A percentile compares a stretch with the other conserved stretches of the same genome.
Conservation (phyloP, 108 stramenopile species). For the Discostella stelligeroides region DNA sequence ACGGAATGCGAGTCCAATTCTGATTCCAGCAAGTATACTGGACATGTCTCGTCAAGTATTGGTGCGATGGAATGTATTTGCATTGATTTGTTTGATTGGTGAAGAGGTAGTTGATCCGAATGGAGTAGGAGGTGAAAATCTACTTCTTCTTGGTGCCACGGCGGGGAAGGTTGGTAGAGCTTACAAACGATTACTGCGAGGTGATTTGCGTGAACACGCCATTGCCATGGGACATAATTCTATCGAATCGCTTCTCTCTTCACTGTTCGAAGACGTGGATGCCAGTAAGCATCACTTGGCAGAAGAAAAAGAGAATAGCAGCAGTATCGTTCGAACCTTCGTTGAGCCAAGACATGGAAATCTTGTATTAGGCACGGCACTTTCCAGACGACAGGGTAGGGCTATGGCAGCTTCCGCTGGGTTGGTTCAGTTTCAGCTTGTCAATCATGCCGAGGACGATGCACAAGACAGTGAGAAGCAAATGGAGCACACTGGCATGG, state of each 20-base stretch:
- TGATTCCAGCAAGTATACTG: conserved; percentile 80
- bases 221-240: conserved; percentile 60
- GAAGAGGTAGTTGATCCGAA: conserved; percentile 21
- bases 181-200: conserved; percentile 39
- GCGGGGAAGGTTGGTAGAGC: conserved; percentile 39
- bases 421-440: conserved; percentile 65
- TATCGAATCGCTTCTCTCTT: conserved; percentile 51
- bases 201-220: conserved; percentile 62
- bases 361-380: conserved; percentile 55
- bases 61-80: conserved; percentile 75
- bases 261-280: conserved; percentile 59
- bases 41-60: conserved; percentile 63
- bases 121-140: background rate
- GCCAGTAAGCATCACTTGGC: conserved; percentile 45
- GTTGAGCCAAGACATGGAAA: conserved; percentile 43
- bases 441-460: conserved; percentile 38
- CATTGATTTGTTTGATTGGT: conserved; percentile 67
- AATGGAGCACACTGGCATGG: conserved; percentile 45
- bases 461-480: conserved; percentile 1
- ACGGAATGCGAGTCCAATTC: conserved; percentile 74
- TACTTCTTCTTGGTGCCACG: conserved; percentile 11
- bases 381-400: conserved; percentile 63
- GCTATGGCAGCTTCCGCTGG: conserved; percentile 53
- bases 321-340: conserved; percentile 26
- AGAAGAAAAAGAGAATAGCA: conserved; percentile 52